Conservation (phyloP, 2,329 filamentous ascomycete species). For the Claviceps capensis region DNA sequence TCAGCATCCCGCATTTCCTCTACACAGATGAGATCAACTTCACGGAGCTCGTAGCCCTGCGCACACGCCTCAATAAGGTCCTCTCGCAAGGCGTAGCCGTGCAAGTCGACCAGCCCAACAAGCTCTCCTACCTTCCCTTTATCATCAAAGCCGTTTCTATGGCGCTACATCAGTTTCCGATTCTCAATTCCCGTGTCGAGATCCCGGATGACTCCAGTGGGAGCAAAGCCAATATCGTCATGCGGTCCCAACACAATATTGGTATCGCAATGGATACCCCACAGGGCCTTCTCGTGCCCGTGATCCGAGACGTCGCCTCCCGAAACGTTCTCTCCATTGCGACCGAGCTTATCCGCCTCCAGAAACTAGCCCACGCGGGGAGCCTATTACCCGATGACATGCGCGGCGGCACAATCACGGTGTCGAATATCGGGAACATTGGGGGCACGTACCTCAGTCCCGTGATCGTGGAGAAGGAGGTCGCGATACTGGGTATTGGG, state of each 20-base stretch:
- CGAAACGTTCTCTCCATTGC: conserved; percentile 70
- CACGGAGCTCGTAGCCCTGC: conserved; percentile 56
- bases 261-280: conserved; percentile 94
- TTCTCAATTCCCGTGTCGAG: conserved; percentile 80
- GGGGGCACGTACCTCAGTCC: conserved; percentile 86
- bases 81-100: conserved; percentile 22
- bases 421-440: conserved; percentile 93
- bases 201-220: conserved; percentile 31
- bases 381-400: conserved; percentile 66
- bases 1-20: conserved; percentile 87
- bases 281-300: conserved; percentile 75
- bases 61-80: conserved; percentile 59
- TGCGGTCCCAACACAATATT: conserved; percentile 82
- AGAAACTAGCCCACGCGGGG: conserved; percentile 57
- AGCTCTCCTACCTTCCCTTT: conserved; percentile 85
- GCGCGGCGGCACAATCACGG: conserved; percentile 77
- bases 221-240: conserved; percentile 59
- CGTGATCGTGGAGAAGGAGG: conserved; percentile 79
- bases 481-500: conserved; percentile 84
- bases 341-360: conserved; percentile 59
- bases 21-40: conserved; percentile 87
- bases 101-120: conserved; percentile 38
- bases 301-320: conserved; percentile 69
- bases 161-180: conserved; percentile 65
- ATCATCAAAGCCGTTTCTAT: conserved; percentile 91